Base-by-base conservation (phyloP, 2,329 filamentous ascomycete genomes). In the Lojkania enalia region DNA sequence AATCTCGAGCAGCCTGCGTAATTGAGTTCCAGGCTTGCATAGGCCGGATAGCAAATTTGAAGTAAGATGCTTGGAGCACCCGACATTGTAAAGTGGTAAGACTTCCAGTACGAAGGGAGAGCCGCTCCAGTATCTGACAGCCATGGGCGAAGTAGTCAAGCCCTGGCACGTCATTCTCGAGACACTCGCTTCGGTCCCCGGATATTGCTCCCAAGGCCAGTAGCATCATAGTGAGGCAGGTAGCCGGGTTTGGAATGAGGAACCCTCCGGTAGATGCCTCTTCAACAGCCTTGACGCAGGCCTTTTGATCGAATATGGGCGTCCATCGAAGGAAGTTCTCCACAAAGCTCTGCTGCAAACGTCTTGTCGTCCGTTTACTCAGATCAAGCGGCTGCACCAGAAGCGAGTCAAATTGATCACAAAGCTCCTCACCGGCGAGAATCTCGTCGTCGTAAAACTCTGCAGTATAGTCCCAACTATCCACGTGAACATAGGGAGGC, bases 391-490 rank as follows among this genome's bases (percentile, higher is more conserved):
- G 46, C 7, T 37, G 39, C 16, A 42, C 16, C 18, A 55, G 42
- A 11, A 51, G 32, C 16, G 49, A 35, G 20, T 62, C 59, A 35
- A 61, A 54, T 35, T 54, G 49, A 27, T 60, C 55, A 23, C 47
- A 53, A n/a, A 63, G 44, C 20, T 52, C 46, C 18, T 64, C 59
- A 7, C 57, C 60, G 4, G 56, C 55, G 16, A 50, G 19, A 14
- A 63, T 53, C 40, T 63, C 58, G 31, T 63, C 57, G 31, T 63
- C 58, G 37, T 61, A 64, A 33, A 64, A 64, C 11, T 56, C 53
- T 14, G 49, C 52, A 4, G 58, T 59, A 42, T 63, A 61, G 35
- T 63, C 60, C 60, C 59, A 64, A 42, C 52, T 55, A 19, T 62
- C 58, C 20, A 59, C 54, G 25, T 57, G 46, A 3, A 62, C 52